Base-by-base conservation (phyloP, 306 rosid species). In the Cucumis hystrix region DNA sequence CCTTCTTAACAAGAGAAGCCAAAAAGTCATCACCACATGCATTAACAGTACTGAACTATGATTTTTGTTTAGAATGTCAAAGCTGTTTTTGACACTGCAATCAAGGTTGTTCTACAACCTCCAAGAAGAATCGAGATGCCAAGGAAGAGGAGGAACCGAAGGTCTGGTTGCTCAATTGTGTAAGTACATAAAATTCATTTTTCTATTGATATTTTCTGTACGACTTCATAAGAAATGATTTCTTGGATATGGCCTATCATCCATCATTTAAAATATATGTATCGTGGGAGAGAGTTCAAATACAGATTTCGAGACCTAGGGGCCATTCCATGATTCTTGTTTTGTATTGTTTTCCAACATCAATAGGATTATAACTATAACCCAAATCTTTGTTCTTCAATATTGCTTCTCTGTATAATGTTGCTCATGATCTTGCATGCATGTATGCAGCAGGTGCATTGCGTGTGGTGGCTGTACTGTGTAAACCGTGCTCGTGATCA, bases 71-170 rank as follows among this genome's bases (percentile, higher is more conserved):
- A 95, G 99, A 95, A 95, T 88, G 99, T 95, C 79, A 95, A 95
- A 88, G 92, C 91, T 40, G 97, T 95, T 75, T 95, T 95, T 80
- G 99, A 95, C 80, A 95, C 90, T 60, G 93, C 99, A 40, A 95
- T 95, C 80, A 95, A 95, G 88, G 99, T 91, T 89, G 99, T 92
- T 84, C 96, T 95, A 57, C 97, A 95, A 87, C 99, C 99, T 78
- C 97, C 96, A 37, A 90, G 97, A 76, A 95, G 88, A 86, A 92
- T 86, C 80, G 97, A 95, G 85, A 85, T 87, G 83, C 81, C 91
- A 5, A 85, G 76, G 83, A 88, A 91, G 91, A 95, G 86, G 87
- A 83, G 87, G 83, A 88, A 80, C 79, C 81, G 91, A 62, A 89
- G 90, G 35, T 89, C 96, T 15, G 90, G 92, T 74, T 95, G 93